phyloP scores from a whole-genome alignment of 106 monocot genomes.

The Allium fistulosum region DNA sequence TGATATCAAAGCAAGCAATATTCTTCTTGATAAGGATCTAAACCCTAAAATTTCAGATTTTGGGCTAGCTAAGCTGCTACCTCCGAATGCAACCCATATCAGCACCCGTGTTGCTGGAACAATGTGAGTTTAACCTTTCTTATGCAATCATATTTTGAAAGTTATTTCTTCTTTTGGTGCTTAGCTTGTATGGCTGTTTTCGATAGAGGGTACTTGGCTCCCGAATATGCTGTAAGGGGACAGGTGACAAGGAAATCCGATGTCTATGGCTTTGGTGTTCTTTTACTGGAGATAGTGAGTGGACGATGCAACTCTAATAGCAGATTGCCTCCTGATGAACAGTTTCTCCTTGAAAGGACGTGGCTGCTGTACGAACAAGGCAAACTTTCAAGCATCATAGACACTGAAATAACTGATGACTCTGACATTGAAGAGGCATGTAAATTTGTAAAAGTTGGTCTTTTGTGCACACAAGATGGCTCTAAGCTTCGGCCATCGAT shows the following conservation, averaged over 20 bases:
- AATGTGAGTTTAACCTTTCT: constrained; percentile 30
- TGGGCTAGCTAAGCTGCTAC: constrained; percentile 62
- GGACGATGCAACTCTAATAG: constrained; percentile 60
- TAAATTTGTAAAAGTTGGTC: constrained; percentile 45
- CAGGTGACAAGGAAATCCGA: constrained; percentile 74
- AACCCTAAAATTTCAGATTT: constrained; percentile 78
- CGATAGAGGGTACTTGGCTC: constrained; percentile 66
- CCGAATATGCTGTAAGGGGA: constrained; percentile 71
- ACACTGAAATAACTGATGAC: constrained; percentile 38
- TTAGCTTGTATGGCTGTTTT: background rate
- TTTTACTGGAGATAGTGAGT: constrained; percentile 68
- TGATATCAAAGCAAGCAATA: constrained; percentile 75
- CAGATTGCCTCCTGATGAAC: constrained; percentile 58
- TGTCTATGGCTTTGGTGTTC: constrained; percentile 71
- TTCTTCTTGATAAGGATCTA: constrained; percentile 66
- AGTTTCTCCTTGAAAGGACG: constrained; percentile 63
- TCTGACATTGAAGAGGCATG: constrained; percentile 43
- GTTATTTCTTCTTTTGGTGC: background rate
- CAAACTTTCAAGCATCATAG: constrained; percentile 19
- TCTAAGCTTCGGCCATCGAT: constrained; percentile 55
- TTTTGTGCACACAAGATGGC: constrained; percentile 63
- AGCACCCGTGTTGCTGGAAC: constrained; percentile 82
- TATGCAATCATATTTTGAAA: background rate
- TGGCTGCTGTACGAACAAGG: constrained; percentile 18
- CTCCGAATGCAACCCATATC: constrained; percentile 63